Base-by-base conservation (phyloP, 495 filamentous ascomycete genomes). In the Penicillium verhagenii region DNA sequence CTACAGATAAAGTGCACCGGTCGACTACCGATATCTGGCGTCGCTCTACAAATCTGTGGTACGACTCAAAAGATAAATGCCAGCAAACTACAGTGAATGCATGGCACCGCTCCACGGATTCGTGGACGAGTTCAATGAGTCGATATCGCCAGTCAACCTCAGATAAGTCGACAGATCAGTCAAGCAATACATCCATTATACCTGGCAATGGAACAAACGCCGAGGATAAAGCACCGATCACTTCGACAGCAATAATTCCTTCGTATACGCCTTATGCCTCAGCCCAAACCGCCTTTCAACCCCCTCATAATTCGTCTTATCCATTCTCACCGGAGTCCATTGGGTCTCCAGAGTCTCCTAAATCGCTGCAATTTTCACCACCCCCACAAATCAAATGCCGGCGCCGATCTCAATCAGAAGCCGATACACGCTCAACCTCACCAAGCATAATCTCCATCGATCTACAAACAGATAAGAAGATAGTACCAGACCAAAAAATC, bases 21-120 rank as follows among this genome's bases (percentile, higher is more conserved):
- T 56, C 60, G n/a, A 59, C 47, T 14, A 53, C 25, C 14, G 50
- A 53, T 8, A 28, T 43, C 18, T 56, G 53, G 56, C 47, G 37
- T 43, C 52, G 56, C 6, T 59, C 60, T 3, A 21, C 56, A 3
- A 44, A 24, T 14, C 28, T 33, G 5, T 63, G 49, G 48, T 26
- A 10, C 31, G 46, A 59, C 21, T 59, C 56, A 1, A 57, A 58
- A 29, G 43, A 54, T 24, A 19, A 23, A 50, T 54, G 45, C 18
- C 51, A 54, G 8, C 51, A 59, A 42, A 45, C 50, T 2, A 59
- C 56, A 2, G 13, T 54, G 50, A 46, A 54, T 19, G 31, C 39
- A 10, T 54, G 45, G 45, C 46, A 51, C 42, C 50, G 51, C 4
- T 59, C 56, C 10, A 29, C 56, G 4, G 46, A 53, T 28, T 47